Conservation (phyloP, 352 stramenopile species). For the Phytopythium cucurbitacearum region DNA sequence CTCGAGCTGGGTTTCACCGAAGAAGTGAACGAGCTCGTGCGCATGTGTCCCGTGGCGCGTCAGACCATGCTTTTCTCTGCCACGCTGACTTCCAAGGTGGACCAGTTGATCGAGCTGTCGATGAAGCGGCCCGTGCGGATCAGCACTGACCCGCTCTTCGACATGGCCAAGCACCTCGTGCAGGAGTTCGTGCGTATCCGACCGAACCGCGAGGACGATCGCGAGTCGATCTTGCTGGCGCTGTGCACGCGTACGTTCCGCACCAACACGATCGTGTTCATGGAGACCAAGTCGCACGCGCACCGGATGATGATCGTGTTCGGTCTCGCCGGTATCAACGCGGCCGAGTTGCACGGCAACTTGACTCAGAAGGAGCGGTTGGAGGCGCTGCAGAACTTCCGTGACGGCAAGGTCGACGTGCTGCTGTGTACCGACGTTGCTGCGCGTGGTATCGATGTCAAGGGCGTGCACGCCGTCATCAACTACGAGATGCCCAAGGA, state of each 20-base stretch:
- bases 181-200: conserved; percentile 99
- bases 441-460: conserved; percentile 98
- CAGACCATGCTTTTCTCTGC: conserved; percentile 99
- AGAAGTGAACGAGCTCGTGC: conserved; percentile 95
- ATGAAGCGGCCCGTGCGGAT: conserved; percentile 97
- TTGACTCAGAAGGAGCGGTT: conserved; percentile 95
- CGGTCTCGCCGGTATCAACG: conserved; percentile 94
- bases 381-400: conserved; percentile 95
- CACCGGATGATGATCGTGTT: conserved; percentile 98
- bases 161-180: conserved; percentile 95
- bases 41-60: conserved; percentile 91
- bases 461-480: conserved; percentile 97
- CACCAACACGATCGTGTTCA: conserved; percentile 98
- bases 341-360: conserved; percentile 98
- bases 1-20: conserved; percentile 98
- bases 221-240: conserved; percentile 94
- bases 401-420: conserved; percentile 93
- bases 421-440: conserved; percentile 98
- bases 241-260: conserved; percentile 95
- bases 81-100: conserved; percentile 97
- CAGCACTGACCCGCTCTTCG: conserved; percentile 90
- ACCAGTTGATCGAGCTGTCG: conserved; percentile 95
- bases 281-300: conserved; percentile 96
- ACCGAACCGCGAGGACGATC: conserved; percentile 87
- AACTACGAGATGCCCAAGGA: conserved; percentile 99